Base-by-base conservation (phyloP, 2,329 filamentous ascomycete species). In the Zopfia rhizophila region DNA sequence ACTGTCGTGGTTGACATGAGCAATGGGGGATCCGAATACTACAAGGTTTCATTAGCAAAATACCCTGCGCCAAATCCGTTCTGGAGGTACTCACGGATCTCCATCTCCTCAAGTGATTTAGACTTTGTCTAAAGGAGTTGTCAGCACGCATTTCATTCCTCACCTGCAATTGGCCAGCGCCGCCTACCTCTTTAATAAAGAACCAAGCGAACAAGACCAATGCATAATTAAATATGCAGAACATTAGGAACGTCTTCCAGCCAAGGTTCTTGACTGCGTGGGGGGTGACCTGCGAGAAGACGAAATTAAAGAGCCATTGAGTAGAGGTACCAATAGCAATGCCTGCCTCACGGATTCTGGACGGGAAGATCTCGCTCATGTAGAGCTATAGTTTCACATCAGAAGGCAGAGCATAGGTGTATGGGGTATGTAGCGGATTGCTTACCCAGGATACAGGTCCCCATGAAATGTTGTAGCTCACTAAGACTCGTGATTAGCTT, bases 261-360 rank as follows among this genome's bases (percentile, higher is more conserved):
- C 74, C 72, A 42, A 82, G 69, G 23, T 72, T 72, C 1, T 63
- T 55, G 41, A 82, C 77, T 72, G 79, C 80, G 55, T 78, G 77
- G 0, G 79, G 79, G 1, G 79, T 81, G 12, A 72, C 68, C 19
- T 79, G 72, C 0, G 73, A 68, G 61, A 80, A 78, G 19, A 75
- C 68, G 63, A 80, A 82, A 62, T 80, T 81, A 62, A 73, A 76
- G 2, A 78, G 63, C 78, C 78, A 82, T 54, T 82, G 78, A 0
- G 75, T 77, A 1, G 75, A 69, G 5, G 78, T 78, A 7, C 75
- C 78, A 22, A 78, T 68, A n/a, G 77, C 76, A 21, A 79, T 75
- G 7, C 78, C 78, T 3, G 74, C 67, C 38, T 80, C 78, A 10
- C 80, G 74, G 33, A 82, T 76, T 5, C 79, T 68, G 0, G 72